Conservation (phyloP, 352 stramenopile genomes). For the Phytophthora citrophthora region DNA sequence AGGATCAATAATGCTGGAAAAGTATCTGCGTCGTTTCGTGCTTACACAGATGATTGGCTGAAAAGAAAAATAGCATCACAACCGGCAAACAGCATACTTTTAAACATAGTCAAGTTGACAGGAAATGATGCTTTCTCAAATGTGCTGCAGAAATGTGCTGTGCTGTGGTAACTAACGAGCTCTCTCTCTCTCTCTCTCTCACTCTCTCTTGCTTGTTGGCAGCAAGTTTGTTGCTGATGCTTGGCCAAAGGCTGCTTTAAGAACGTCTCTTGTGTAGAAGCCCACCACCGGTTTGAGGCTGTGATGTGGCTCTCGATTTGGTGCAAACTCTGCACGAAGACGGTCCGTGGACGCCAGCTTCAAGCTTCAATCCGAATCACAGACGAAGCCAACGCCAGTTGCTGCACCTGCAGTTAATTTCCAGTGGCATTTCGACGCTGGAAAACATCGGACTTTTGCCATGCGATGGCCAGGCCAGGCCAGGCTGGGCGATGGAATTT, state of each 20-base stretch:
- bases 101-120: no score
- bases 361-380: slow-evolving; percentile 5
- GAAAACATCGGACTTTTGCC: slow-evolving; percentile 12
- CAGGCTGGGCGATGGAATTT: background rate
- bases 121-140: background rate
- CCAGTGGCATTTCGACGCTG: background rate
- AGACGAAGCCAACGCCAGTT: background rate
- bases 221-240: background rate
- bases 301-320: slow-evolving; percentile 26
- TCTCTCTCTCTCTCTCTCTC: background rate
- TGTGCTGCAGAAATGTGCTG: slow-evolving; percentile 14
- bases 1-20: slow-evolving; percentile 20
- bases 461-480: background rate
- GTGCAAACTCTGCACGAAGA: slow-evolving; percentile 28
- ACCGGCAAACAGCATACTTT: no score
- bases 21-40: slow-evolving; percentile 31
- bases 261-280: background rate
- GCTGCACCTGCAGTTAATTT: background rate
- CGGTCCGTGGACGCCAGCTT: slow-evolving; percentile 17
- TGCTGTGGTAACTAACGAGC: background rate
- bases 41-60: slow-evolving; percentile 7
- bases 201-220: background rate
- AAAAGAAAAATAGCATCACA: background rate
- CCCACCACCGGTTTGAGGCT: slow-evolving; percentile 18
- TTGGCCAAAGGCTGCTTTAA: no score